A percentile compares a stretch with the other conserved stretches of the same genome.
Conservation (phyloP, 495 filamentous ascomycete genomes). For the Penicillium daleae region DNA sequence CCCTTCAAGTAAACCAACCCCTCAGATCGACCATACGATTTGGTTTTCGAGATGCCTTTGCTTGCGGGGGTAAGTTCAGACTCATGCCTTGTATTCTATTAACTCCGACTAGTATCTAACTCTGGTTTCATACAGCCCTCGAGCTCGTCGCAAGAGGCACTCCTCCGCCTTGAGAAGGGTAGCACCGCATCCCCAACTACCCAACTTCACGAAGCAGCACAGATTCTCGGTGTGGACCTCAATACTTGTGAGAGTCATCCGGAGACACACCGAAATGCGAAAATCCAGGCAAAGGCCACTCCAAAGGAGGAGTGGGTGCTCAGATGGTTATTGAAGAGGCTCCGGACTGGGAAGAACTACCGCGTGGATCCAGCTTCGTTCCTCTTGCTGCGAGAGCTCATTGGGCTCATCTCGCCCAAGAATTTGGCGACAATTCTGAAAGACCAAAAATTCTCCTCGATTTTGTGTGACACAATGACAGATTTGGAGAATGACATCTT, state of each 20-base stretch:
- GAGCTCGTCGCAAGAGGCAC: slow-evolving; percentile 52
- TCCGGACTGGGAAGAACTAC: slow-evolving; percentile 50
- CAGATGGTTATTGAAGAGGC: slow-evolving; percentile 67
- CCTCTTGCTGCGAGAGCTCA: slow-evolving; percentile 51
- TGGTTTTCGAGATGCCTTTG: slow-evolving; percentile 44
- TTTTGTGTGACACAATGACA: slow-evolving; percentile 44
- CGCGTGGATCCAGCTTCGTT: slow-evolving; percentile 52
- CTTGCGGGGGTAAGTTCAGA: slow-evolving; percentile 44
- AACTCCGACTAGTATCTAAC: slow-evolving; percentile 19
- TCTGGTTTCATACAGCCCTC: slow-evolving; percentile 35
- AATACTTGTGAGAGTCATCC: slow-evolving; percentile 41
- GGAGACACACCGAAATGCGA: slow-evolving; percentile 35
- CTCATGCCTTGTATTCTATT: not conserved
- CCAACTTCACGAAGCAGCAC: slow-evolving; percentile 51
- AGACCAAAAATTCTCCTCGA: slow-evolving; percentile 53
- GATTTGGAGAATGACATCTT: slow-evolving; percentile 46
- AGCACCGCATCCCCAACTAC: slow-evolving; percentile 43
- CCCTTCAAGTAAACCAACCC: slow-evolving; percentile 18
- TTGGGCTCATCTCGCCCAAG: slow-evolving; percentile 47
- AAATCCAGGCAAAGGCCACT: slow-evolving; percentile 32
- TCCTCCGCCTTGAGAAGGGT: slow-evolving; percentile 56
- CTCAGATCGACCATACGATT: slow-evolving; percentile 14
- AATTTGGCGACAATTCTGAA: slow-evolving; percentile 53
- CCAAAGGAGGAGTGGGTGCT: slow-evolving; percentile 69
- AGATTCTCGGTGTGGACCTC: slow-evolving; percentile 52